Percentiles rank a stretch among this genome's conserved stretches.
Conservation (phyloP, 345 rosid species). For the Arabidopsis suecica region DNA sequence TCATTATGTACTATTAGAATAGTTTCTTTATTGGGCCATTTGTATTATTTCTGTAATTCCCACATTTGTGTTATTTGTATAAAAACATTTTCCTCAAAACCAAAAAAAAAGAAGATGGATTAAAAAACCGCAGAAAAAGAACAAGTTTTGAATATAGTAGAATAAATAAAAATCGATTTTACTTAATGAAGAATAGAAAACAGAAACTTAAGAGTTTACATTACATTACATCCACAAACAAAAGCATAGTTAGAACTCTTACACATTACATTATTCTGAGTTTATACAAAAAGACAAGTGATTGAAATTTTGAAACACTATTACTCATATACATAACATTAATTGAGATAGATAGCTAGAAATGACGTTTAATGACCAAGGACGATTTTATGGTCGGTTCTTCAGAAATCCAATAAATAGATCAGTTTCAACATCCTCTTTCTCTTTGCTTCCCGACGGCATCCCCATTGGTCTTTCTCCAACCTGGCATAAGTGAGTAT, state of each 20-base stretch:
- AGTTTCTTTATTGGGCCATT: not conserved
- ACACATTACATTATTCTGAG: slow-evolving; percentile 5
- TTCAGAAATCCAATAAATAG: slow-evolving; percentile 53
- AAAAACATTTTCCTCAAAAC: too few species aligned
- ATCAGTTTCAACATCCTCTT: slow-evolving; percentile 56
- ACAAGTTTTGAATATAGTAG: not conserved
- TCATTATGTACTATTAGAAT: too few species aligned
- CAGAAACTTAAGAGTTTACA: not conserved
- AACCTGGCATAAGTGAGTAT: not conserved
- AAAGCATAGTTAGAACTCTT: not conserved
- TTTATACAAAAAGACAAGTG: not conserved
- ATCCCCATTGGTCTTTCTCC: slow-evolving; percentile 17
- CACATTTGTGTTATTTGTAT: not conserved
- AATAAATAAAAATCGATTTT: not conserved
- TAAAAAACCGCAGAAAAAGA: too few species aligned
- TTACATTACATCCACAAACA: not conserved
- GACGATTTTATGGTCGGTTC: slow-evolving; percentile 26
- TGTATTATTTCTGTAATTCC: slow-evolving; percentile 12
- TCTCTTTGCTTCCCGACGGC: slow-evolving; percentile 9
- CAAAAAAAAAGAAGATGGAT: too few species aligned
- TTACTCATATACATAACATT: not conserved
- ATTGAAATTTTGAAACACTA: not conserved
- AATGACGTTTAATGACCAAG: not conserved
- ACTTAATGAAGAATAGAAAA: not conserved
- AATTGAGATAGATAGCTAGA: slow-evolving; percentile 5